Percentiles rank a stretch among this genome's conserved stretches.
phyloP scores from a whole-genome alignment of 208 protist species.

The Wallacemonas sp. region DNA sequence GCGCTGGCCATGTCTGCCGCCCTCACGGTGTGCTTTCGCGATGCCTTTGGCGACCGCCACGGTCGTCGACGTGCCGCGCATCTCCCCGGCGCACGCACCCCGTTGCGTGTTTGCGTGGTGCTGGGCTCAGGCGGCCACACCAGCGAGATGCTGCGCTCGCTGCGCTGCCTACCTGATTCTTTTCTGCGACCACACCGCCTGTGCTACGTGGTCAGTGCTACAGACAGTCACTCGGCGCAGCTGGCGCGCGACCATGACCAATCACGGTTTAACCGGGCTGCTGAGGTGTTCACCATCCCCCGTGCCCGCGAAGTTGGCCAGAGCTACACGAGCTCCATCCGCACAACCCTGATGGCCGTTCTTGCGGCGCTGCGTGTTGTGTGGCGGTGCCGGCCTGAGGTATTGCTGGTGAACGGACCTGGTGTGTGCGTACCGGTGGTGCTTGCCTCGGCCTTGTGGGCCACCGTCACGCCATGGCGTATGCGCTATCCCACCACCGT shows the following conservation, averaged over 20 bases:
- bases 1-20: background rate
- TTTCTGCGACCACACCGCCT: constrained; percentile 44
- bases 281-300: constrained; percentile 63
- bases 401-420: constrained; percentile 90
- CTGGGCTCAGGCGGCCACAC: constrained; percentile 92
- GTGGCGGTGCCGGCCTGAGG: constrained; percentile 42
- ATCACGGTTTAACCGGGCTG: constrained; percentile 28
- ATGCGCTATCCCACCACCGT: constrained; percentile 50
- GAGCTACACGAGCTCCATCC: constrained; percentile 81
- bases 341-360: constrained; percentile 59
- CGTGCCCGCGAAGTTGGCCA: constrained; percentile 90
- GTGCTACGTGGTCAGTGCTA: constrained; percentile 74
- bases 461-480: constrained; percentile 38
- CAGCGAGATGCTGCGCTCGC: constrained; percentile 86
- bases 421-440: constrained; percentile 91
- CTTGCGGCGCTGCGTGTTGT: constrained; percentile 27
- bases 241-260: constrained; percentile 59
- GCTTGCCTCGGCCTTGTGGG: constrained; percentile 44
- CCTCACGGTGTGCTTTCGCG: background rate
- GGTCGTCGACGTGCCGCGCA: constrained; percentile 8
- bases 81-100: background rate
- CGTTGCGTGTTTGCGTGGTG: constrained; percentile 70
- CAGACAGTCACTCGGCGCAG: constrained; percentile 64
- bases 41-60: background rate
- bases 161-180: constrained; percentile 33